Base-by-base conservation (phyloP, 805 yeast genomes). In the Gaillardinia entomophila region DNA sequence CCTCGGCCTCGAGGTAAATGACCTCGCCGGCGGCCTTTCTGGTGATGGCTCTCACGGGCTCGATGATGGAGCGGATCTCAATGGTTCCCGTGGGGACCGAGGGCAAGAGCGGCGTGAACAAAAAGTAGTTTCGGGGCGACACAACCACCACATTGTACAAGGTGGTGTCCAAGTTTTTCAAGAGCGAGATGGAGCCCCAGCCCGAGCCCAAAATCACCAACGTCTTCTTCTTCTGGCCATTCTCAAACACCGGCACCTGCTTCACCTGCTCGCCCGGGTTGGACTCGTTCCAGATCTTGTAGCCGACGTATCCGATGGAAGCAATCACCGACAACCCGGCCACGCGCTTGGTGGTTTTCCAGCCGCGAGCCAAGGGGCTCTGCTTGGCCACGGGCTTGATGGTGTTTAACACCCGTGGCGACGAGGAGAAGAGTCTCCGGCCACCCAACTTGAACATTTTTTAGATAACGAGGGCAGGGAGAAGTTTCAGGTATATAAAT, bases 21-120 rank as follows among this genome's bases (percentile, higher is more conserved):
- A 82, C 89, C 53, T 83, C 88, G 54, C 87, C 89, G 3, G 79
- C 71, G 20, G 79, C 66, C 61, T 81, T 72, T 66, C 95, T 80
- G 37, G 92, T 82, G 50, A 89, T 82, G 33, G 84, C 70, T 62
- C 96, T 77, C 34, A 90, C 87, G 20, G 97, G 96, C 60, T 89
- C 97, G 62, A 87, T 82, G 54, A 89, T 89, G 16, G 97, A 89
- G 60, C 92, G 85, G 44, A 76, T 61, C 51, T 86, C 96, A 38
- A 87, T 78, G 32, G 96, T 84, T 43, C 97, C 97, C 24, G 95
- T 89, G 36, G 97, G 95, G 46, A 90, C 84, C 16, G 95, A 84
- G 29, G 97, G 97, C 49, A 89, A 71, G 55, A 89, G 68, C n/a
- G 97, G 97, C 36, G 97, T 89, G 73, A 90, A 89, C 49, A 89